These are phyloP conservation scores for Lantana camara DNA, from an alignment of 257 asterid species.

Conservation along the genomic window DNA sequence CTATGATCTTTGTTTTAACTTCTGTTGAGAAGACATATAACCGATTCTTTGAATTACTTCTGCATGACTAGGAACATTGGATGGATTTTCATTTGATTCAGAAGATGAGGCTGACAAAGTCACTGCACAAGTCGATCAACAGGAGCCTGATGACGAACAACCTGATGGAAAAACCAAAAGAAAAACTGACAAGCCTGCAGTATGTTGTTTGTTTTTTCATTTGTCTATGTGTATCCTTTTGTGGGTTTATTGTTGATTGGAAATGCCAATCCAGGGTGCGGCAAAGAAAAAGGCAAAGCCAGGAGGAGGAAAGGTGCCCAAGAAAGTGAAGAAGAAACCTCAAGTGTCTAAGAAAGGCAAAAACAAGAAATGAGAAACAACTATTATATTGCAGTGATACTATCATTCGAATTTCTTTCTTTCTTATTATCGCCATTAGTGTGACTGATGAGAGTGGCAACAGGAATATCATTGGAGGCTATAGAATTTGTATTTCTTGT, in stretches of 20 bases:
- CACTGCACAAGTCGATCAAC: conserved; percentile 48
- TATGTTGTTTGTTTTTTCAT: conserved; percentile 31
- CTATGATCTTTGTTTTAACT: conserved; percentile 12
- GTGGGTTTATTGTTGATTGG: conserved; percentile 24
- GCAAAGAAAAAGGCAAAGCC: conserved; percentile 65
- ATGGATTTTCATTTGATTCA: conserved; percentile 86
- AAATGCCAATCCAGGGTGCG: conserved; percentile 48
- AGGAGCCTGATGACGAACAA: conserved; percentile 58
- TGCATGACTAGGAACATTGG: conserved; percentile 71
- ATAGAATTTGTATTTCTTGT: conserved; percentile 26
- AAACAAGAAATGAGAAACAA: conserved; percentile 61
- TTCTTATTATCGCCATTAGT: conserved; percentile 7
- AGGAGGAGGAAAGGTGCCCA: conserved; percentile 62
- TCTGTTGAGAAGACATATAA: conserved; percentile 4
- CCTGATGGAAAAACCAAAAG: conserved; percentile 54
- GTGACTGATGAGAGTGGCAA: conserved; percentile 11
- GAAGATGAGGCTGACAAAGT: conserved; percentile 81
- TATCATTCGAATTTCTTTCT: conserved; percentile 6
- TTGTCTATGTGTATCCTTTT: conserved; percentile 9
- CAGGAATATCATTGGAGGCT: conserved; percentile 21
- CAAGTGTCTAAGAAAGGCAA: conserved; percentile 65
- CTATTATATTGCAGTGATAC: background rate
- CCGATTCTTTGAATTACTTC: conserved; percentile 24
- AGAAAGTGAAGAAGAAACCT: conserved; percentile 77
- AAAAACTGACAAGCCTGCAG: conserved; percentile 60